Evolutionary conservation across 441 rosid species (phyloP).

Genomic region (Gossypium aridum): DNA sequence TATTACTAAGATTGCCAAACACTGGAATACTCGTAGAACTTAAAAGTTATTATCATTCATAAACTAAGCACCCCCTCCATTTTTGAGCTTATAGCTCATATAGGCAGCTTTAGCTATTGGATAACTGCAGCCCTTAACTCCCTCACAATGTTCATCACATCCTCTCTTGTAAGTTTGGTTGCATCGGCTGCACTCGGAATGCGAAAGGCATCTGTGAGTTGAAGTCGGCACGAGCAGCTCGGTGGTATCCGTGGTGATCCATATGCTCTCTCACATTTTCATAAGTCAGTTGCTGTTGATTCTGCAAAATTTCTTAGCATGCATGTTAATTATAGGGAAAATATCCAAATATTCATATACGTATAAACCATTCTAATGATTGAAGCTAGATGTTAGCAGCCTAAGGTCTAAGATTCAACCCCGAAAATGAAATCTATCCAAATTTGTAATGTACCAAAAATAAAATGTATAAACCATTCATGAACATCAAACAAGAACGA

Average conservation of each 20-base stretch:
- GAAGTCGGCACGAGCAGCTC: slow-evolving; percentile 25
- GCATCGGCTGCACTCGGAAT: slow-evolving; percentile 73
- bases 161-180: slow-evolving; percentile 78
- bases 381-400: neutral
- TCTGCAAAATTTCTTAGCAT: slow-evolving; percentile 25
- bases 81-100: neutral
- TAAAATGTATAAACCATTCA: neutral
- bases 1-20: neutral
- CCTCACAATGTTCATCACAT: slow-evolving; percentile 16
- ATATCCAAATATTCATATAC: neutral
- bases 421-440: no score
- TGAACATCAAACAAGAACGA: neutral
- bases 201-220: slow-evolving; percentile 43
- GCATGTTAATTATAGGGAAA: neutral
- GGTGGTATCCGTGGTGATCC: slow-evolving; percentile 35
- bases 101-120: neutral
- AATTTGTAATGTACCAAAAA: no score
- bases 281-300: slow-evolving; percentile 49
- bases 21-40: neutral
- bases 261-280: slow-evolving; percentile 38
- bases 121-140: neutral
- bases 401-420: no score
- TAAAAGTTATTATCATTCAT: neutral
- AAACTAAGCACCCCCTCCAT: neutral
- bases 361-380: neutral